phyloP scores from a whole-genome alignment of 441 rosid genomes.

The Eruca vesicaria region DNA sequence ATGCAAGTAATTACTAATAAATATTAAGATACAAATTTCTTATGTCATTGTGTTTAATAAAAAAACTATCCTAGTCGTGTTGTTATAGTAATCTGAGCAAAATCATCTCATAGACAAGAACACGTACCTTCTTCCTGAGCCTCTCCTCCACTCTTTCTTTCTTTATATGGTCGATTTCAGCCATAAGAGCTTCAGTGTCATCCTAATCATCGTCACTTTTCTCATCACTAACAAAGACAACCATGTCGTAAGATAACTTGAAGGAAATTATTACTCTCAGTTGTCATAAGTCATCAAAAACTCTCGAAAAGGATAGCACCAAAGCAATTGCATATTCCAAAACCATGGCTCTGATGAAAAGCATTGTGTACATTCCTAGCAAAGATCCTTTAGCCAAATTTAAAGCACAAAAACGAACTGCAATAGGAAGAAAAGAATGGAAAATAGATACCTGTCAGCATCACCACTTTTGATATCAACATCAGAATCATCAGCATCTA shows the following conservation, averaged over 20 bases:
- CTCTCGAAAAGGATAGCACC: neutral
- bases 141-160: conserved; percentile 97
- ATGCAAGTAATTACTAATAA: neutral
- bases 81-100: conserved; percentile 4
- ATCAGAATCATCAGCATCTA: conserved; percentile 99
- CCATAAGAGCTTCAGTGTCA: conserved; percentile 91
- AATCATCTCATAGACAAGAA: neutral
- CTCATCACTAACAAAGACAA: conserved; percentile 40
- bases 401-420: neutral
- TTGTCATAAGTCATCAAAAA: neutral
- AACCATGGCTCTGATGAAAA: conserved; percentile 5
- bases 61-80: neutral
- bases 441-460: conserved; percentile 61
- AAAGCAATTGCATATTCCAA: neutral
- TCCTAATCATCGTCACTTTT: conserved; percentile 70
- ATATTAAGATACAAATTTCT: neutral
- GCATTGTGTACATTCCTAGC: neutral
- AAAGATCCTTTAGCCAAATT: neutral
- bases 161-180: conserved; percentile 92
- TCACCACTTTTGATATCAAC: conserved; percentile 56
- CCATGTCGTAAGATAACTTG: neutral
- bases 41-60: neutral
- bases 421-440: neutral
- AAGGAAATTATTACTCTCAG: neutral
- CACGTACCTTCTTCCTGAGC: conserved; percentile 66